Evolutionary conservation across 1,139 yeast species (phyloP).

Genomic region (Yamadazyma atmosphaerica): DNA sequence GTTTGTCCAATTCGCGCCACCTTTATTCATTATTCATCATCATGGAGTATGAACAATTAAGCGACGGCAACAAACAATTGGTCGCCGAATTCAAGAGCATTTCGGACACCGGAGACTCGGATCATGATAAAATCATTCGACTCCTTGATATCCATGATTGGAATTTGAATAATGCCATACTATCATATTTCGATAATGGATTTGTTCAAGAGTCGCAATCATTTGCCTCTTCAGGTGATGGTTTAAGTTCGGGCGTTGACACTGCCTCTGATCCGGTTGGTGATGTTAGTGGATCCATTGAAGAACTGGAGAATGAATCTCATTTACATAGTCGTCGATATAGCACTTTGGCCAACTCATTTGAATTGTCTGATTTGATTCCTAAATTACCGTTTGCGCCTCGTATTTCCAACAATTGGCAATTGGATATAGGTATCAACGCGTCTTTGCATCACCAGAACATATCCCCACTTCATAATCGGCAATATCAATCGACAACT

Average conservation of each 20-base stretch:
- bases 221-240: background rate
- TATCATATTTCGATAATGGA: constrained; percentile 53
- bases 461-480: constrained; percentile 1
- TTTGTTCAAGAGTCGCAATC: constrained; percentile 25
- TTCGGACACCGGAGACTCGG: constrained; percentile 39
- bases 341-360: constrained; percentile 32
- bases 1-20: too few relatives aligned
- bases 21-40: too few relatives aligned
- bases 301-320: background rate
- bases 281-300: background rate
- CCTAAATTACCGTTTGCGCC: constrained; percentile 48
- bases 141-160: constrained; percentile 45
- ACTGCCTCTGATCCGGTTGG: background rate
- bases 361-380: constrained; percentile 34
- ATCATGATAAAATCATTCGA: constrained; percentile 27
- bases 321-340: constrained; percentile 6
- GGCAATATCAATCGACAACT: constrained; percentile 1
- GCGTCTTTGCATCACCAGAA: constrained; percentile 24
- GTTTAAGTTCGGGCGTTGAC: background rate
- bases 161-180: constrained; percentile 51
- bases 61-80: constrained; percentile 3
- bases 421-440: constrained; percentile 47
- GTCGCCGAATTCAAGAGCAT: constrained; percentile 46
- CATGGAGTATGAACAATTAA: background rate
- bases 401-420: constrained; percentile 41